Evolutionary conservation across 495 filamentous ascomycete genomes (phyloP).

Genomic region (Aspergillus cristatus): DNA sequence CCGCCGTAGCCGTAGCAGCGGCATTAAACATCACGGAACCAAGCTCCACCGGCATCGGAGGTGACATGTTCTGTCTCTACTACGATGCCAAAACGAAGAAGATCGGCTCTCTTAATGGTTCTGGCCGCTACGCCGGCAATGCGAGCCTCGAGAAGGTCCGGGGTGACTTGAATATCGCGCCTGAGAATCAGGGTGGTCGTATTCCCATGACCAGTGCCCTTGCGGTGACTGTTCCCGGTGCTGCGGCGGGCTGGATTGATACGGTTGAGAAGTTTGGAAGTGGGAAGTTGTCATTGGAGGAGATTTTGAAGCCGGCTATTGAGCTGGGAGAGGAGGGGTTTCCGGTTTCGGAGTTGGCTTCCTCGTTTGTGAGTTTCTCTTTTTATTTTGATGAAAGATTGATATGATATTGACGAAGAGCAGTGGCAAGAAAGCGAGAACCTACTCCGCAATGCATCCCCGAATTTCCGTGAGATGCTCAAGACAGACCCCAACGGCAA

Average conservation of each 20-base stretch:
- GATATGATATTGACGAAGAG: constrained; percentile 1
- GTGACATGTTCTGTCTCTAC: constrained; percentile 96
- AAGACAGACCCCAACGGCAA: constrained; percentile 57
- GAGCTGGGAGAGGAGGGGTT: constrained; percentile 83
- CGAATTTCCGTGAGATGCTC: constrained; percentile 77
- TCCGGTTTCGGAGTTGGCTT: constrained; percentile 73
- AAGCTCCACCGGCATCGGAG: constrained; percentile 89
- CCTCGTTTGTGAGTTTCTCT: constrained; percentile 52
- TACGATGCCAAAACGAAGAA: constrained; percentile 76
- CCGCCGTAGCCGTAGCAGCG: constrained; percentile 87
- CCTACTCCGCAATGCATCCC: constrained; percentile 58
- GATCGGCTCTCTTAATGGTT: constrained; percentile 82
- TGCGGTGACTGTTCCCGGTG: constrained; percentile 78
- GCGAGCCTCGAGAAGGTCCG: constrained; percentile 61
- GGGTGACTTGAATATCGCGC: constrained; percentile 56
- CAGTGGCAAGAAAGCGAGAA: constrained; percentile 62
- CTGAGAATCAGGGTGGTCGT: constrained; percentile 42
- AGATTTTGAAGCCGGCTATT: constrained; percentile 78
- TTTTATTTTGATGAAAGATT: no score
- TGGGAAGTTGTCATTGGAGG: constrained; percentile 65
- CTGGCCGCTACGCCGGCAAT: constrained; percentile 66
- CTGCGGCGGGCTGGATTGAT: constrained; percentile 91
- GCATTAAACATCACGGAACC: constrained; percentile 92
- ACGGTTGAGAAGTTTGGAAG: constrained; percentile 87
- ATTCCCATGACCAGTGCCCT: constrained; percentile 75